Base-by-base conservation (phyloP, 768 basidiomycete species). In the Guyanaporus albipodus region DNA sequence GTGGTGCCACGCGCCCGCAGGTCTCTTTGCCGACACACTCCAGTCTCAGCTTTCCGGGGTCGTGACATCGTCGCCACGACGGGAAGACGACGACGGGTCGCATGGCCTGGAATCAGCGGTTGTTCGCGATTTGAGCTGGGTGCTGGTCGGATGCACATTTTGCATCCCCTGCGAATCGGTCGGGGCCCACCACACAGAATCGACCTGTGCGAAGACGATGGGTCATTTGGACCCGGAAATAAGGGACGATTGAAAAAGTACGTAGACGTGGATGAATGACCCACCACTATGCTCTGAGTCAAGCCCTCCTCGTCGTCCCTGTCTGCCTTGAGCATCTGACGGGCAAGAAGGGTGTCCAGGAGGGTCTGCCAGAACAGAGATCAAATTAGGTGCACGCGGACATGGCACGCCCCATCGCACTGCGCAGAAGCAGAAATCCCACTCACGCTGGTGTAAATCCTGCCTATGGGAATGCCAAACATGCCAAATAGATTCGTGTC, bases 391-490 rank as follows among this genome's bases (percentile, higher is more conserved):
- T 22, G 14, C 8, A 29, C 10, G 6, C n/a, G n/a, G n/a, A n/a
- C n/a, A n/a, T n/a, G n/a, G 9, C 24, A 31, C 8, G 0, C 8
- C 3, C 18, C n/a, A n/a, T 9, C 36, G 8, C 17, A 10, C n/a
- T 14, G n/a, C 1, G 22, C 19, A 2, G 8, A 40, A 5, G n/a
- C n/a, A n/a, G n/a, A n/a, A n/a, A n/a, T n/a, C n/a, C n/a, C n/a
- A 42, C 73, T 58, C 45, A 77, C 76, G 40, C 76, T 77, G 3
- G 74, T 76, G 49, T 70, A 61, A 48, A 77, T 73, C 14, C 73
- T 67, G 21, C 73, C 71, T 15, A 73, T 59, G 1, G 72, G 67
- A 9, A 72, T 57, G 4, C 65, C 63, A 38, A 76, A 74, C 57
- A 73, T 65, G 21, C 60, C 57, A 32, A 67, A 73, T 4, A 69